Evolutionary conservation across 177 flowering plant species (phyloP).

Genomic region (Vitis hybrid): DNA sequence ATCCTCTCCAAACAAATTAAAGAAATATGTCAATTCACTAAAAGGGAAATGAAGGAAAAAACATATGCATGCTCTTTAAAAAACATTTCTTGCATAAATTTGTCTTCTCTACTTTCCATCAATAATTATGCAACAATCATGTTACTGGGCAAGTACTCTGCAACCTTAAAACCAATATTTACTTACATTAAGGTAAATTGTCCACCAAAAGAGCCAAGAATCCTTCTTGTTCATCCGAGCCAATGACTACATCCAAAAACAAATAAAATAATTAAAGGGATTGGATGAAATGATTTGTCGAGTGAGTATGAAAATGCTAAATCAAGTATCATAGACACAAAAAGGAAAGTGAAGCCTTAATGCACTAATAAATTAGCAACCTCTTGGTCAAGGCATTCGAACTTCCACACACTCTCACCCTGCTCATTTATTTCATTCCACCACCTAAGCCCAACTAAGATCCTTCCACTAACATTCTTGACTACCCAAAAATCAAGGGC

Average conservation of each 20-base stretch:
- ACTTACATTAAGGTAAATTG: slow-evolving; percentile 86
- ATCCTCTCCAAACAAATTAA: too few species aligned
- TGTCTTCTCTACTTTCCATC: too few species aligned
- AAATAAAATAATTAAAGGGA: background rate
- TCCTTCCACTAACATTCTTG: slow-evolving; percentile 98
- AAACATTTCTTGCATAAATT: too few species aligned
- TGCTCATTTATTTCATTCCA: slow-evolving; percentile 95
- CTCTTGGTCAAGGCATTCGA: slow-evolving; percentile 96
- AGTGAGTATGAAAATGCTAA: background rate
- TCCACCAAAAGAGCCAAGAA: slow-evolving; percentile 99
- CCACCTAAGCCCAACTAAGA: slow-evolving; percentile 96
- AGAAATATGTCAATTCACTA: too few species aligned
- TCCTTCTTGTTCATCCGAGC: slow-evolving; percentile 97
- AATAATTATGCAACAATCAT: too few species aligned
- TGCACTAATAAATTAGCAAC: slow-evolving; percentile 29
- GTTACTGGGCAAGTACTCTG: too few species aligned
- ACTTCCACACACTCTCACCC: slow-evolving; percentile 97
- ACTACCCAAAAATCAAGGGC: slow-evolving; percentile 99
- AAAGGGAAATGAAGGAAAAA: too few species aligned
- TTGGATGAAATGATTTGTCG: background rate
- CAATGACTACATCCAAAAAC: slow-evolving; percentile 56
- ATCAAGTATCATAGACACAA: background rate
- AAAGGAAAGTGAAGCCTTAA: background rate
- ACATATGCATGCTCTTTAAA: too few species aligned
- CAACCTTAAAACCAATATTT: background rate